Conservation (phyloP, 2,329 filamentous ascomycete species). For the Exophiala oligosperma region DNA sequence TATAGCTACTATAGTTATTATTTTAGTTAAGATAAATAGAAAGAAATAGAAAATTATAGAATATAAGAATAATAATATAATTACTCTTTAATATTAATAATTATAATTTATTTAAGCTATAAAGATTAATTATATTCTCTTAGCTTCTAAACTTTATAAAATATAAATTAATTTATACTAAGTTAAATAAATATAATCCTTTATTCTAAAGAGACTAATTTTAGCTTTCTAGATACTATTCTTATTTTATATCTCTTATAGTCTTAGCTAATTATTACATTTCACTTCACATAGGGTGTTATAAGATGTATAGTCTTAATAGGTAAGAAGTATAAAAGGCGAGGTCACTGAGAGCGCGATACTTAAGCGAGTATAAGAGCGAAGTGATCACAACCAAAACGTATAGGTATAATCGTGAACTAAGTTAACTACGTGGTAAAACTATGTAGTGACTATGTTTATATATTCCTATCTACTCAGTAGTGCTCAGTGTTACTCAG, state of each 20-base stretch:
- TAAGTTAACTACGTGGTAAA: too few species aligned
- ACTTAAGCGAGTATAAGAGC: too few species aligned
- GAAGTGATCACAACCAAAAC: too few species aligned
- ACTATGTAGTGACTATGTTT: too few species aligned
- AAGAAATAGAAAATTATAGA: neutral
- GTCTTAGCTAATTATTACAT: neutral
- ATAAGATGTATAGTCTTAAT: too few species aligned
- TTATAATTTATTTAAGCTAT: neutral
- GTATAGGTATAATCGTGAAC: too few species aligned
- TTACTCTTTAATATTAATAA: neutral
- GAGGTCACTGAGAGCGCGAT: too few species aligned
- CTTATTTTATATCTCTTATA: neutral
- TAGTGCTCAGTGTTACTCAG: too few species aligned
- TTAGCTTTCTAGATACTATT: neutral
- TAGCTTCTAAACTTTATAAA: neutral
- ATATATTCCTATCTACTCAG: too few species aligned
- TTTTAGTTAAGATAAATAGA: neutral
- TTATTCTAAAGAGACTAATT: neutral
- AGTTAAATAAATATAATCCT: neutral
- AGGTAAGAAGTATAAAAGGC: too few species aligned
- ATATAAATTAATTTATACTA: neutral
- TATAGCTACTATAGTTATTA: neutral
- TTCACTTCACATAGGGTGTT: too few species aligned
- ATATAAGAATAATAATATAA: neutral
- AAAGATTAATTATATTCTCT: neutral